Conservation (phyloP, 495 filamentous ascomycete species). For the Penicillium samsonianum region DNA sequence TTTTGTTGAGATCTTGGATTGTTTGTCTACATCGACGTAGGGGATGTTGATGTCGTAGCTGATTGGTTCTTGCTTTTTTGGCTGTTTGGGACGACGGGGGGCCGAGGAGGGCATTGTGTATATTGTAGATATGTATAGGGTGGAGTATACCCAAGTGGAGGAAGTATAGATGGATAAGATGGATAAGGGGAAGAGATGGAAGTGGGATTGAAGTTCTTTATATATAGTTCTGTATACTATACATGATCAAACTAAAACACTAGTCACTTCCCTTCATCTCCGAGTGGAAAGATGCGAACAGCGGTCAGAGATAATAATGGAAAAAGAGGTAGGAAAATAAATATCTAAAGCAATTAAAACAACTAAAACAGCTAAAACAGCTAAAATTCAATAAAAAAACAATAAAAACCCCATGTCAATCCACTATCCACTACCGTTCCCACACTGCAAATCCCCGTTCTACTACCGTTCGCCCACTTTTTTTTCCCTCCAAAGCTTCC, state of each 20-base stretch:
- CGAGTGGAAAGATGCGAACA: constrained; percentile 12
- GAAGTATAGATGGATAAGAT: constrained; percentile 13
- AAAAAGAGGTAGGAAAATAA: neutral
- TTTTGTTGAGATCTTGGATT: constrained; percentile 43
- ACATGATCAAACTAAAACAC: constrained; percentile 5
- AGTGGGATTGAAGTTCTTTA: constrained; percentile 7
- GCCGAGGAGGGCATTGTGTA: constrained; percentile 43
- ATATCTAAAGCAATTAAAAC: too few relatives aligned
- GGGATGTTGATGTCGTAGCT: constrained; percentile 61
- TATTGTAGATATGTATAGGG: neutral
- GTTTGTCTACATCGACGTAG: constrained; percentile 47
- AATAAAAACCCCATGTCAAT: neutral
- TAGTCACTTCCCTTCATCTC: constrained; percentile 18
- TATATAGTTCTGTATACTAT: neutral
- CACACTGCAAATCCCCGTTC: constrained; percentile 2
- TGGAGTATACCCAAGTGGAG: constrained; percentile 8
- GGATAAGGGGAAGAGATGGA: neutral
- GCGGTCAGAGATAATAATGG: constrained; percentile 8
- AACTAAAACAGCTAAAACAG: neutral
- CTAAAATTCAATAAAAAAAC: neutral
- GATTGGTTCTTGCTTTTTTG: constrained; percentile 45
- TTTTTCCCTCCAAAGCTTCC: neutral
- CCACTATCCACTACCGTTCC: neutral
- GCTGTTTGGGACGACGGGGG: constrained; percentile 34
- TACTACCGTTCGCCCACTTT: neutral